Percentiles rank a stretch among this genome's conserved stretches.
These are phyloP conservation scores for Sarcodon sp. DNA, from an alignment of 768 basidiomycete genomes.

Conservation along the genomic window DNA sequence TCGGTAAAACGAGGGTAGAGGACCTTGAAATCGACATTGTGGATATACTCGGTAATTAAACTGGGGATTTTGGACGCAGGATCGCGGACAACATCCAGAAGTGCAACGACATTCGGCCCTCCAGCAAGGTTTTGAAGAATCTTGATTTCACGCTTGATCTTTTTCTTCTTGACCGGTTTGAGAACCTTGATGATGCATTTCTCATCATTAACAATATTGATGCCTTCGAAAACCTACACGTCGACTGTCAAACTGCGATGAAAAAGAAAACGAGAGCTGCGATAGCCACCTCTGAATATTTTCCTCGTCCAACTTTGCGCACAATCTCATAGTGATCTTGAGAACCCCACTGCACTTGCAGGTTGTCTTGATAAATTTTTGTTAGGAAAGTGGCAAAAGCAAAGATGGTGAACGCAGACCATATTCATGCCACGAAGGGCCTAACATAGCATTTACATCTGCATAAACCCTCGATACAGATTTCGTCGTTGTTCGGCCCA, in stretches of 20 bases:
- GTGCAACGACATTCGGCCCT: conserved; percentile 86
- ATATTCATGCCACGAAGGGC: conserved; percentile 92
- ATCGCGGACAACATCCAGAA: conserved; percentile 94
- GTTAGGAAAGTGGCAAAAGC: not conserved
- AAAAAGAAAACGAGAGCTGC: not conserved
- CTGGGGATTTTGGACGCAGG: conserved; percentile 94
- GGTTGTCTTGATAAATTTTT: conserved; percentile 50
- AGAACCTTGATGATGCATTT: conserved; percentile 98
- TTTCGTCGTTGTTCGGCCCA: conserved; percentile 63
- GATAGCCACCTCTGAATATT: conserved; percentile 75
- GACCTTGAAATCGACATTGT: conserved; percentile 96
- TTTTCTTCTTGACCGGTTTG: conserved; percentile 99
- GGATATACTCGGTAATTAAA: conserved; percentile 93
- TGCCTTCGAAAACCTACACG: conserved; percentile 78
- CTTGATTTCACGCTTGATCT: conserved; percentile 98
- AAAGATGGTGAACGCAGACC: conserved; percentile 32
- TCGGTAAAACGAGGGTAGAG: conserved; percentile 94
- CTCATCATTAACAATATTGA: conserved; percentile 82
- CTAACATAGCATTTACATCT: conserved; percentile 79
- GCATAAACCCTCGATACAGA: conserved; percentile 81
- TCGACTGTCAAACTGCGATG: not conserved
- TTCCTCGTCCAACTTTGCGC: conserved; percentile 89
- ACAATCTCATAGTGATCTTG: conserved; percentile 99
- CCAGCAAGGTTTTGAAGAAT: conserved; percentile 94
- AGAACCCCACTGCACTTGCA: conserved; percentile 94